A percentile compares a stretch with the other conserved stretches of the same genome.
Conservation (phyloP, 2,329 filamentous ascomycete genomes). For the Fusarium oxysporum region DNA sequence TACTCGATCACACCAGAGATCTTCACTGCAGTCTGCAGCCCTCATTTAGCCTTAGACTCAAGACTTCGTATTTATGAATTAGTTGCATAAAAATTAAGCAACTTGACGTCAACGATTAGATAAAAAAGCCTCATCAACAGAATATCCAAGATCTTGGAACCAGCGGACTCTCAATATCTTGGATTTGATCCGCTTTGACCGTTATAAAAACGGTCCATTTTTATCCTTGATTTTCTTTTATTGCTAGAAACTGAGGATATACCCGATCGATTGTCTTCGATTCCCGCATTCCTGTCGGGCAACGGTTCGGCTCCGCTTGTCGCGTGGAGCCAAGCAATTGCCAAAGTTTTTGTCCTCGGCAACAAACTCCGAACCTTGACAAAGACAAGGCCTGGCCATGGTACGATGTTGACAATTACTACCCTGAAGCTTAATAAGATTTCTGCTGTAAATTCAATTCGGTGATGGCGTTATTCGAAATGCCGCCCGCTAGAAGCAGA, state of each 20-base stretch:
- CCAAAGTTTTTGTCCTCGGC: slow-evolving; percentile 2
- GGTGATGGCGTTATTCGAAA: background rate
- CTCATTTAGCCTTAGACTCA: background rate
- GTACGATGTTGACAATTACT: slow-evolving; percentile 2
- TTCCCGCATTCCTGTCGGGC: slow-evolving; percentile 13
- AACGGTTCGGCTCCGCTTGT: slow-evolving; percentile 7
- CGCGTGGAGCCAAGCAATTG: slow-evolving; percentile 7
- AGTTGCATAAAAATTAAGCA: slow-evolving; percentile 4
- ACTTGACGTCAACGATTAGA: slow-evolving; percentile 26
- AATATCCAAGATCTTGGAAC: background rate
- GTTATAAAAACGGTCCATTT: slow-evolving; percentile 1
- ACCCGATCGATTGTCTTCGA: slow-evolving; percentile 10
- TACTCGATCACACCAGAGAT: background rate
- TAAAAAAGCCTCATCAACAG: slow-evolving; percentile 17
- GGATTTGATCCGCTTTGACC: background rate
- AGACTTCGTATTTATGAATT: slow-evolving; percentile 21
- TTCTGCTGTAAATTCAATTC: background rate
- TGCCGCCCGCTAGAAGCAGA: background rate
- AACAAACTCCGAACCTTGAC: slow-evolving; percentile 3
- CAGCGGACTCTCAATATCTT: background rate
- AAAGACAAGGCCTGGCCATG: background rate
- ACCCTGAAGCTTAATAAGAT: slow-evolving; percentile 6
- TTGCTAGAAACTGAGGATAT: background rate
- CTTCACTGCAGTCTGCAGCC: background rate
- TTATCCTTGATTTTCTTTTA: slow-evolving; percentile 11